phyloP scores from a whole-genome alignment of 306 rosid species.

The Sindora glabra region DNA sequence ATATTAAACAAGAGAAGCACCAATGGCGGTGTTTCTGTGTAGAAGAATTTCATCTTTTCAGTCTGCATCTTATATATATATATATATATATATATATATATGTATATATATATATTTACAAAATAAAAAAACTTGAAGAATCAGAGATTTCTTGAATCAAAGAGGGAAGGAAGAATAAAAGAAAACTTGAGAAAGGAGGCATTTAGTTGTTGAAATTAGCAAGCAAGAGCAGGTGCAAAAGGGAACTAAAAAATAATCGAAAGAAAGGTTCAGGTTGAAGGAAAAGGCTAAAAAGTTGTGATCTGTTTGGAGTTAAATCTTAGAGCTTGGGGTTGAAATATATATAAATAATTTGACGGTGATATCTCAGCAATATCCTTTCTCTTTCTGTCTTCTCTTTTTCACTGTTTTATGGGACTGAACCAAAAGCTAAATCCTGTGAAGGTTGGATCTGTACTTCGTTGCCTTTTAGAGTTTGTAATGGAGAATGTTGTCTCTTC shows the following conservation, averaged over 20 bases:
- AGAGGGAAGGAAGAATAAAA: conserved; percentile 67
- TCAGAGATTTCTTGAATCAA: conserved; percentile 84
- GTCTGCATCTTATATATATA: no score
- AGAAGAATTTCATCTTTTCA: conserved; percentile 41
- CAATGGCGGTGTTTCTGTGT: conserved; percentile 29
- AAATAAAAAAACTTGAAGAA: no score
- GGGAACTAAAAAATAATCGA: no score
- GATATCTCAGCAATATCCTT: conserved; percentile 15
- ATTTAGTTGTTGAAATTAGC: conserved; percentile 60
- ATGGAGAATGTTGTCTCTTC: conserved; percentile 56
- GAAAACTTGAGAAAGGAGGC: conserved; percentile 97
- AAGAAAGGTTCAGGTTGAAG: conserved; percentile 22
- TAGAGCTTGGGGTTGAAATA: conserved; percentile 11
- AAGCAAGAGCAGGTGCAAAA: conserved; percentile 76
- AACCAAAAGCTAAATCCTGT: conserved; percentile 47
- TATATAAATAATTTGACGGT: conserved; percentile 12
- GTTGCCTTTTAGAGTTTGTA: conserved; percentile 38
- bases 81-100: no score
- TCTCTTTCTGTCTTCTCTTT: conserved; percentile 34
- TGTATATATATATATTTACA: no score
- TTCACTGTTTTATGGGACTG: conserved; percentile 58
- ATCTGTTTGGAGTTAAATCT: conserved; percentile 44
- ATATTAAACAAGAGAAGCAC: conserved; percentile 40
- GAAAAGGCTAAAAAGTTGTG: conserved; percentile 50
- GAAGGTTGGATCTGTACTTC: conserved; percentile 2